Evolutionary conservation across 805 yeast species (phyloP), one percentile per base, ranked within the genome.

Genomic region (Pichia nanzhaoensis): DNA sequence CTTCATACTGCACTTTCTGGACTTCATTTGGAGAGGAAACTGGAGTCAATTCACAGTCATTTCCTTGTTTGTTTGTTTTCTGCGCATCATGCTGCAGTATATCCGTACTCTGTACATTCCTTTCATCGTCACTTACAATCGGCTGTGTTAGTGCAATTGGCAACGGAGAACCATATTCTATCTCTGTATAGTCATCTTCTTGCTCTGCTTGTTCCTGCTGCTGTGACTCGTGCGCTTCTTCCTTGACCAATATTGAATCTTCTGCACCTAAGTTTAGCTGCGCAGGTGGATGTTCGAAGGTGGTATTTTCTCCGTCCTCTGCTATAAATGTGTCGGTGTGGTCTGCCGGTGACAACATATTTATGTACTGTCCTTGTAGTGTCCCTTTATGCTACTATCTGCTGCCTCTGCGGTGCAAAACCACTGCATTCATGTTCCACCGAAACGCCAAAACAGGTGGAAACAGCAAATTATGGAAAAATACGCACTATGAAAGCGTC

Each of bases 261-360:
- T 42, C 37, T 22, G 18, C 16, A 5, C 31, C 37, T 5, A 34
- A 4, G 13, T 27, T 32, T 5, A 42, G n/a, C 21, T 9, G 20
- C 20, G 41, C 37, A 9, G 42, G 34, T 19, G 32, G 36, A 13
- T 37, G 32, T 33, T 28, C 21, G 21, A 22, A 21, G 4, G 28
- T 47, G 12, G 30, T 28, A 18, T 37, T 44, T 7, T 17, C 17
- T 5, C 16, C 36, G 27, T 41, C 30, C 10, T 35, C 34, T 3
- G 14, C 37, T 12, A 38, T 14, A 13, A n/a, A 13, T 17, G 32
- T 35, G 12, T 42, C 46, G 13, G 34, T 41, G 12, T 49, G 56
- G 34, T 56, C 61, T 9, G 47, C 47, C 17, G 56, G 61, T 7
- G 59, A 53, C 39, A 52, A 39, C 8, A 51, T 44, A 10, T 7